Evolutionary conservation across 805 yeast genomes (phyloP).

Genomic region (Hanseniaspora mollemarum): DNA sequence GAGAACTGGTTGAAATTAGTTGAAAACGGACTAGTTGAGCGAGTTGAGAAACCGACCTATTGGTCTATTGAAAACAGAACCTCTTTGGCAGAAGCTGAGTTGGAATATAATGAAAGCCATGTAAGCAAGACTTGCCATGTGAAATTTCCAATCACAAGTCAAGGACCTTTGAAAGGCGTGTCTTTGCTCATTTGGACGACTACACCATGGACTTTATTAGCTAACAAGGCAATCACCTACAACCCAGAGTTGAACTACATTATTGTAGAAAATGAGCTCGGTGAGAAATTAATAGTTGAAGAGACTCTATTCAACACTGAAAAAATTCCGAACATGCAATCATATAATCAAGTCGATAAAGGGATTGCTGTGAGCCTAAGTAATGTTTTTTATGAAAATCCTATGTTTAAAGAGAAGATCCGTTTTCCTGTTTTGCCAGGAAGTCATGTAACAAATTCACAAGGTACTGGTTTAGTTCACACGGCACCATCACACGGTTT

Average conservation of each 20-base stretch:
- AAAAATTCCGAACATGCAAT: constrained; percentile 24
- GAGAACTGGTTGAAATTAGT: constrained; percentile 55
- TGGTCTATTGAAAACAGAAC: constrained; percentile 94
- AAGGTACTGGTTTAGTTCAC: constrained; percentile 95
- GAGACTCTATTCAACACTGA: constrained; percentile 36
- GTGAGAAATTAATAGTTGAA: constrained; percentile 49
- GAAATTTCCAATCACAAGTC: constrained; percentile 45
- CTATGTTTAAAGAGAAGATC: constrained; percentile 29
- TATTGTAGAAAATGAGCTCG: constrained; percentile 29
- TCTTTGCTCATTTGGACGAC: constrained; percentile 80
- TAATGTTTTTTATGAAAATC: constrained; percentile 43
- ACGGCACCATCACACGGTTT: constrained; percentile 97
- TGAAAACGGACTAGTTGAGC: constrained; percentile 52
- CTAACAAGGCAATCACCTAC: constrained; percentile 73
- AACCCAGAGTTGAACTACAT: constrained; percentile 51
- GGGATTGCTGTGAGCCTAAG: constrained; percentile 25
- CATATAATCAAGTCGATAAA: not conserved
- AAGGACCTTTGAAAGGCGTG: constrained; percentile 14
- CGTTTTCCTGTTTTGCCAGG: constrained; percentile 61
- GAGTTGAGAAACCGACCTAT: constrained; percentile 90
- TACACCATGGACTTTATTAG: constrained; percentile 93
- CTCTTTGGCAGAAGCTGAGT: constrained; percentile 92
- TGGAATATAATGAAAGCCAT: constrained; percentile 71
- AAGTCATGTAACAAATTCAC: constrained; percentile 61
- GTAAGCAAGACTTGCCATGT: constrained; percentile 56